phyloP scores from a whole-genome alignment of 768 basidiomycete genomes.

The Fomitopsis serialis region DNA sequence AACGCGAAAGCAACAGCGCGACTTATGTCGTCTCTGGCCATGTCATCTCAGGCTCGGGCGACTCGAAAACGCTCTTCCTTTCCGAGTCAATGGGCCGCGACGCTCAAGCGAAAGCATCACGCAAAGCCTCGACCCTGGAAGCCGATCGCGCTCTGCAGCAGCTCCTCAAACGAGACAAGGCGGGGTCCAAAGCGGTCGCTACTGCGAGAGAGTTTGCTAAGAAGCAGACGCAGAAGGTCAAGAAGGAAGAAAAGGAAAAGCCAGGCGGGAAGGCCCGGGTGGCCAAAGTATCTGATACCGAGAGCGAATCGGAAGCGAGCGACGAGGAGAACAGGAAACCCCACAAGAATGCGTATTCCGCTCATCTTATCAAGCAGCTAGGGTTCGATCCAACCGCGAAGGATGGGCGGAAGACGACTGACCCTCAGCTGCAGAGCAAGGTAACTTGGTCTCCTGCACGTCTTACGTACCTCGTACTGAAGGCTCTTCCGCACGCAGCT shows the following conservation, averaged over 20 bases:
- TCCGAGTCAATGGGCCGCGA: slow-evolving; percentile 75
- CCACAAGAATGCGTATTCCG: slow-evolving; percentile 53
- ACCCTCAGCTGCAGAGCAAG: slow-evolving; percentile 47
- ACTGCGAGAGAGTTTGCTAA: slow-evolving; percentile 47
- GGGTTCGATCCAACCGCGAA: slow-evolving; percentile 77
- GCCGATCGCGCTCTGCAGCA: slow-evolving; percentile 56
- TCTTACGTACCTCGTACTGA: neutral
- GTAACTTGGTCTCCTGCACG: slow-evolving; percentile 28
- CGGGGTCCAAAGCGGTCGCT: slow-evolving; percentile 61
- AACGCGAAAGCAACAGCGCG: slow-evolving; percentile 31
- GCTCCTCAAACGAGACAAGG: slow-evolving; percentile 59
- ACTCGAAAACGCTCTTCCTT: slow-evolving; percentile 39
- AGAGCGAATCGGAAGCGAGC: slow-evolving; percentile 5
- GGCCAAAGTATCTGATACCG: slow-evolving; percentile 8
- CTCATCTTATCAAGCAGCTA: slow-evolving; percentile 59
- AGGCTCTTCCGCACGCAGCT: slow-evolving; percentile 32
- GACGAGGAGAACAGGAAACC: slow-evolving; percentile 11
- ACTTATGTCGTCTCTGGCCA: slow-evolving; percentile 85
- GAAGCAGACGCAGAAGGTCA: slow-evolving; percentile 18
- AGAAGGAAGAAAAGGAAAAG: slow-evolving; percentile 15
- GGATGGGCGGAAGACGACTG: slow-evolving; percentile 36
- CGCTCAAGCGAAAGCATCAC: slow-evolving; percentile 70
- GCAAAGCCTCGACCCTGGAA: slow-evolving; percentile 51
- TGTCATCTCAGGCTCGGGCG: slow-evolving; percentile 46
- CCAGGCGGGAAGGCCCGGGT: slow-evolving; percentile 7